phyloP scores from a whole-genome alignment of 1,284 basidiomycete species.

The Phylloporus sp. region DNA sequence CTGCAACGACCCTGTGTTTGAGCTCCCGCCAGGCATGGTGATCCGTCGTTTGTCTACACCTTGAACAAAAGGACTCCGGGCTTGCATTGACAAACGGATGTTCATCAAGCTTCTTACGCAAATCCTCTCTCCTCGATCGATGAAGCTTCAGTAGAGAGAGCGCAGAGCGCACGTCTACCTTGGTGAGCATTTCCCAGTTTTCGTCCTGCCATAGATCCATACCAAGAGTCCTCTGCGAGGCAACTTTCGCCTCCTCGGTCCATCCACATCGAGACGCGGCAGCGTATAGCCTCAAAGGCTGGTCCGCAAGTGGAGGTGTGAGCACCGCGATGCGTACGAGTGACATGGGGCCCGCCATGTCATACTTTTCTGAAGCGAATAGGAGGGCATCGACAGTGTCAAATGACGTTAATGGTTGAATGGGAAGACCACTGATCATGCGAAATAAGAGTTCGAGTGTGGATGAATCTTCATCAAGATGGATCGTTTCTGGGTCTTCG shows the following conservation, averaged over 20 bases:
- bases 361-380: conserved; percentile 68
- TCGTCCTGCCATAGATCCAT: conserved; percentile 52
- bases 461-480: conserved; percentile 57
- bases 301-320: conserved; percentile 50
- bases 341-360: conserved; percentile 64
- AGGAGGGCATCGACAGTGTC: conserved; percentile 58
- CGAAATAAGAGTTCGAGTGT: conserved; percentile 59
- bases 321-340: conserved; percentile 57
- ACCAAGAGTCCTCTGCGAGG: conserved; percentile 53
- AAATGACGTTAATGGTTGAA: conserved; percentile 52
- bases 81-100: conserved; percentile 60
- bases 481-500: conserved; percentile 44
- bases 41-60: conserved; percentile 52
- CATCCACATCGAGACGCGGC: conserved; percentile 61
- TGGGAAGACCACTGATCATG: conserved; percentile 61
- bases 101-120: conserved; percentile 53
- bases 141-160: conserved; percentile 58
- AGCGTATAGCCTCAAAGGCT: conserved; percentile 60
- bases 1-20: conserved; percentile 55
- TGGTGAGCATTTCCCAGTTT: conserved; percentile 48
- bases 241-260: conserved; percentile 53
- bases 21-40: conserved; percentile 68
- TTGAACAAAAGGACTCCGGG: conserved; percentile 45
- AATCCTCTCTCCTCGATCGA: conserved; percentile 48
- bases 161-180: conserved; percentile 52